Evolutionary conservation across 2,329 filamentous ascomycete genomes (phyloP).

Genomic region (Cephalotrichum gorgonifer): DNA sequence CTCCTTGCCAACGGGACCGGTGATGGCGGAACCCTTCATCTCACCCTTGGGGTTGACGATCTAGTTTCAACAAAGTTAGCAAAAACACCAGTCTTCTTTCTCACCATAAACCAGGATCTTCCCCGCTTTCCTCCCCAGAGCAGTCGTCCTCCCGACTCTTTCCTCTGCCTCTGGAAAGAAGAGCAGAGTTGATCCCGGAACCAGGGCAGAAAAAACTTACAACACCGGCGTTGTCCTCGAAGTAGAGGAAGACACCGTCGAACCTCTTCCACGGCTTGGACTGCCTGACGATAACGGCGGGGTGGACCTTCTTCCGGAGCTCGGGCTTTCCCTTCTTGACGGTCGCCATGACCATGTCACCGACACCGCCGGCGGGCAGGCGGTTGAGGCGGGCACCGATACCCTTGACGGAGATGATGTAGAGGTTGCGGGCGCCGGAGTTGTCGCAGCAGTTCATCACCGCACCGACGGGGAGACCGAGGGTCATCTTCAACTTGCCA

Average conservation of each 20-base stretch:
- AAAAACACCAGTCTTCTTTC: conserved; percentile 65
- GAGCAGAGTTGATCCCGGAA: too few species aligned
- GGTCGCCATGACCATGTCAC: conserved; percentile 99
- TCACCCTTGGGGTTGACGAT: conserved; percentile 99
- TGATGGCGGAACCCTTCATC: conserved; percentile 99
- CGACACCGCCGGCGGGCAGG: conserved; percentile 92
- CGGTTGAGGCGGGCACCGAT: conserved; percentile 96
- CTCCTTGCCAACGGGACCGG: conserved; percentile 98
- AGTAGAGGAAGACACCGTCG: conserved; percentile 98
- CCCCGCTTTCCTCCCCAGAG: background rate
- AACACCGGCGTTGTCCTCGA: conserved; percentile 99
- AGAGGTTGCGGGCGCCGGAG: conserved; percentile 96
- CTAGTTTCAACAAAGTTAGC: conserved; percentile 31
- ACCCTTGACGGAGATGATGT: conserved; percentile 99
- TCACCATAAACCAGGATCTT: background rate
- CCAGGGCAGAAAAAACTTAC: conserved; percentile 43
- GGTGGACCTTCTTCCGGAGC: conserved; percentile 99
- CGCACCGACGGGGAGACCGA: conserved; percentile 98
- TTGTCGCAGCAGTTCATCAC: conserved; percentile 99
- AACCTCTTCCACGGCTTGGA: conserved; percentile 99
- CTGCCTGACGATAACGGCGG: conserved; percentile 96
- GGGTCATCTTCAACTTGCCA: conserved; percentile 99
- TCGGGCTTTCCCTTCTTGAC: conserved; percentile 99
- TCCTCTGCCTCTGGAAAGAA: too few species aligned
- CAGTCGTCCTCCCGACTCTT: background rate